phyloP scores from a whole-genome alignment of 2,329 filamentous ascomycete species.

The Beauveria varroae region DNA sequence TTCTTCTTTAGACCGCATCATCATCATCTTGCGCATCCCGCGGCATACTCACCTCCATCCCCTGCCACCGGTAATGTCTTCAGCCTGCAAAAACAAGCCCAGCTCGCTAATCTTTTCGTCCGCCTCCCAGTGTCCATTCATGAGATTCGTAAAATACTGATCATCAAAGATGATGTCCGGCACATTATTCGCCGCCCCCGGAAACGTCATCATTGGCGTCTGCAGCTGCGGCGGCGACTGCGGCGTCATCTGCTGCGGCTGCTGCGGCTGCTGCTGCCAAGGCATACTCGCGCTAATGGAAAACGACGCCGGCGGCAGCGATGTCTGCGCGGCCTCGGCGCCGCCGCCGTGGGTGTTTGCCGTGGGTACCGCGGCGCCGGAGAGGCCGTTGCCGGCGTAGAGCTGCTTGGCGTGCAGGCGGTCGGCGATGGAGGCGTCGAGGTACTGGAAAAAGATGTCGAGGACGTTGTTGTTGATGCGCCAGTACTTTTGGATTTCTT shows the following conservation, averaged over 20 bases:
- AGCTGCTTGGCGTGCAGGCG: slow-evolving; percentile 20
- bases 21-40: too few species aligned
- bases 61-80: neutral
- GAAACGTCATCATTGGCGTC: neutral
- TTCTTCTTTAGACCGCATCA: too few species aligned
- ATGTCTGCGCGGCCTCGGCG: slow-evolving; percentile 1
- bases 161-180: slow-evolving; percentile 25
- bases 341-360: neutral
- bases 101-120: slow-evolving; percentile 28
- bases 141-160: slow-evolving; percentile 27
- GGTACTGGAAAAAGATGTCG: slow-evolving; percentile 30
- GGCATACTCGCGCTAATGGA: slow-evolving; percentile 1
- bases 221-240: neutral
- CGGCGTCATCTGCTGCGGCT: neutral
- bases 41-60: neutral
- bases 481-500: slow-evolving; percentile 34
- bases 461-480: slow-evolving; percentile 32
- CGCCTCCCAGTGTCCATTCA: slow-evolving; percentile 28
- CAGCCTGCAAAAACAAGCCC: slow-evolving; percentile 21
- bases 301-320: neutral
- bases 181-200: neutral
- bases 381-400: neutral
- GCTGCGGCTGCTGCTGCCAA: neutral
- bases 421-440: slow-evolving; percentile 30
- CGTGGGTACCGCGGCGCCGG: slow-evolving; percentile 1